Percentiles rank a stretch among this genome's conserved stretches.
Evolutionary conservation across 805 yeast genomes (phyloP).

Genomic region (Torulaspora quercuum): DNA sequence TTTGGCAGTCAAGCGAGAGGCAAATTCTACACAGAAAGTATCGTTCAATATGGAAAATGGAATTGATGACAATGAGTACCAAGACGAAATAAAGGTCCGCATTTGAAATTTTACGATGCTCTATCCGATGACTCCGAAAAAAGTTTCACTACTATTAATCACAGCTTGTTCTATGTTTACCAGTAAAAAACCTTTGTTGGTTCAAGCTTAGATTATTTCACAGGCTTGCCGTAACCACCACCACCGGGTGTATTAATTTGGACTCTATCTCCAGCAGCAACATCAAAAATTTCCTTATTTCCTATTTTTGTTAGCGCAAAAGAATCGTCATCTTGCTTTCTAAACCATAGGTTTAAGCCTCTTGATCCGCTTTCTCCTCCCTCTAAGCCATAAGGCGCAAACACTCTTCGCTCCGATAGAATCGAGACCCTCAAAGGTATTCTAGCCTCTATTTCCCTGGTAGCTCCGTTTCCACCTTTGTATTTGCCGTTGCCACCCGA

Average conservation of each 20-base stretch:
- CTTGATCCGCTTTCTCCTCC: slow-evolving; percentile 76
- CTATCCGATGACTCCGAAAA: too few species aligned
- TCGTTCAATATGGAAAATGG: too few species aligned
- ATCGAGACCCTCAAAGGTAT: slow-evolving; percentile 70
- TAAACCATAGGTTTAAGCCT: slow-evolving; percentile 61
- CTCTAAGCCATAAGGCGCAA: slow-evolving; percentile 78
- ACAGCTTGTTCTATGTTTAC: too few species aligned
- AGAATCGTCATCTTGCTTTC: slow-evolving; percentile 30
- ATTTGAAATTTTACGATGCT: too few species aligned
- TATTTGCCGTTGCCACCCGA: slow-evolving; percentile 81
- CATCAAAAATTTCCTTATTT: slow-evolving; percentile 61
- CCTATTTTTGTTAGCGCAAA: slow-evolving; percentile 49
- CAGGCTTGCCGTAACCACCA: slow-evolving; percentile 62
- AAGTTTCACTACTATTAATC: too few species aligned
- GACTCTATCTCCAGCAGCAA: slow-evolving; percentile 60
- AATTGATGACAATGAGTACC: too few species aligned
- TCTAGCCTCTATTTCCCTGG: slow-evolving; percentile 78
- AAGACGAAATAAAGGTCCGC: too few species aligned
- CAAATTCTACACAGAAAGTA: too few species aligned
- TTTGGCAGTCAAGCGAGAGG: too few species aligned
- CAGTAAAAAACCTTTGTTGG: too few species aligned
- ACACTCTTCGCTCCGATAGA: slow-evolving; percentile 76
- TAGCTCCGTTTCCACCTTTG: slow-evolving; percentile 80
- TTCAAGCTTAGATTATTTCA: too few species aligned
- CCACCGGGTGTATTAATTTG: slow-evolving; percentile 78